Percentiles rank a stretch among this genome's conserved stretches.
phyloP scores from a whole-genome alignment of 1,139 yeast species.

The Yamadazyma atlantica region DNA sequence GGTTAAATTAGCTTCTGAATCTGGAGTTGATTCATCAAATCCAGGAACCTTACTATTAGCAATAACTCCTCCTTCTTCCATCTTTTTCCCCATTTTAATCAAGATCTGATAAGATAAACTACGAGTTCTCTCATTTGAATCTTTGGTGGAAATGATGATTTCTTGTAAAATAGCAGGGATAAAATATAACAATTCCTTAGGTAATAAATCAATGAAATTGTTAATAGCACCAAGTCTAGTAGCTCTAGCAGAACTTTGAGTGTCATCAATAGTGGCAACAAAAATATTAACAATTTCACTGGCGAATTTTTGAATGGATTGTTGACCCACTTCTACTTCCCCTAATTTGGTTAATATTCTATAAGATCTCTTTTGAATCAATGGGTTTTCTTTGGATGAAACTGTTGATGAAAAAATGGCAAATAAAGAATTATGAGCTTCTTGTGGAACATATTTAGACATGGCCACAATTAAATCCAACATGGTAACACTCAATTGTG shows the following conservation, averaged over 20 bases:
- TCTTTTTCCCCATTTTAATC: conserved; percentile 76
- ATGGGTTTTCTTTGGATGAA: conserved; percentile 51
- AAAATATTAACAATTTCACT: conserved; percentile 61
- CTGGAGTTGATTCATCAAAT: conserved; percentile 60
- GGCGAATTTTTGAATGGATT: conserved; percentile 51
- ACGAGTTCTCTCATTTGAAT: conserved; percentile 88
- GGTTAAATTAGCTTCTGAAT: conserved; percentile 65
- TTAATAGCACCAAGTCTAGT: conserved; percentile 71
- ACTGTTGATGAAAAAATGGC: conserved; percentile 75
- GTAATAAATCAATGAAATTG: conserved; percentile 58
- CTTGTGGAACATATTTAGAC: conserved; percentile 75
- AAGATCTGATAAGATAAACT: conserved; percentile 75
- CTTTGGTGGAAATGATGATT: conserved; percentile 89
- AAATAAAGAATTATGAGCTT: conserved; percentile 72
- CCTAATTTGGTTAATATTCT: conserved; percentile 71
- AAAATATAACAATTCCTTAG: conserved; percentile 63
- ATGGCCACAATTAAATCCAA: conserved; percentile 87
- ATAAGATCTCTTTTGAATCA: conserved; percentile 87
- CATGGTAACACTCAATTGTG: conserved; percentile 75
- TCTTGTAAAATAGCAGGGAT: conserved; percentile 85
- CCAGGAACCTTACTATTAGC: conserved; percentile 68
- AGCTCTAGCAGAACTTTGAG: conserved; percentile 79
- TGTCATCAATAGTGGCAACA: conserved; percentile 54
- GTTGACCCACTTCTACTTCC: conserved; percentile 66
- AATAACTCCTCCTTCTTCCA: conserved; percentile 71